Evolutionary conservation across 768 basidiomycete species (phyloP).

Genomic region (Pleurotus djamor): DNA sequence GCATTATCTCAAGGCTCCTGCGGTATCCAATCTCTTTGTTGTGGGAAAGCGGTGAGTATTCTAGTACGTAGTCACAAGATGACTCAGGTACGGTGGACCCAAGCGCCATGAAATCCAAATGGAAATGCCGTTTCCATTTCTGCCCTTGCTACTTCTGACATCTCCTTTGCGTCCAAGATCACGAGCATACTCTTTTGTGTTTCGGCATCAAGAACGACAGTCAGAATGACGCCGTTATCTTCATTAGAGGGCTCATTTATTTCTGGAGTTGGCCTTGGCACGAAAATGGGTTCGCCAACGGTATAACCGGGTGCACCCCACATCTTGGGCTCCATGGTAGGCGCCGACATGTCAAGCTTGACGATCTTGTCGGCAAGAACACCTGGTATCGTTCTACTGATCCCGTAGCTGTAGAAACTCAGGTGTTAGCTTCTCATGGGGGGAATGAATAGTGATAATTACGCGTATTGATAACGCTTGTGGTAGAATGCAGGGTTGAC

Average conservation of each 20-base stretch:
- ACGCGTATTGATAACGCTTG: slow-evolving; percentile 28
- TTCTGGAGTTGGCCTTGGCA: slow-evolving; percentile 19
- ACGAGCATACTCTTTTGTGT: slow-evolving; percentile 28
- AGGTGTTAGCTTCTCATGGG: neutral
- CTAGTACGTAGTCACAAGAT: no score
- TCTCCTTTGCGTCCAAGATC: slow-evolving; percentile 29
- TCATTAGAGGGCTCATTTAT: slow-evolving; percentile 12
- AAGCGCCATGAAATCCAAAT: no score
- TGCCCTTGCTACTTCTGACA: slow-evolving; percentile 16
- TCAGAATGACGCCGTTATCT: slow-evolving; percentile 34
- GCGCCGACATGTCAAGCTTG: slow-evolving; percentile 28
- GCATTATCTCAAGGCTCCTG: no score
- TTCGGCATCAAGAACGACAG: slow-evolving; percentile 30
- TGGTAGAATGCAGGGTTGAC: slow-evolving; percentile 27
- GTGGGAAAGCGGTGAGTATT: no score
- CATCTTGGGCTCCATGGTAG: slow-evolving; percentile 12
- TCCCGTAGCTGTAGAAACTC: slow-evolving; percentile 13
- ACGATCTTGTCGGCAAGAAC: slow-evolving; percentile 29
- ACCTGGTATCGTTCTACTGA: neutral
- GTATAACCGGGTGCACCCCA: slow-evolving; percentile 26
- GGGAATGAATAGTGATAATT: no score
- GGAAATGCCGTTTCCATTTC: no score
- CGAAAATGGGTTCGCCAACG: slow-evolving; percentile 35
- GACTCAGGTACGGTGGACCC: no score
- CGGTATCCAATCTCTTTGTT: no score